phyloP scores from a whole-genome alignment of 2,329 filamentous ascomycete species.

The Aurifilum marmelostoma region DNA sequence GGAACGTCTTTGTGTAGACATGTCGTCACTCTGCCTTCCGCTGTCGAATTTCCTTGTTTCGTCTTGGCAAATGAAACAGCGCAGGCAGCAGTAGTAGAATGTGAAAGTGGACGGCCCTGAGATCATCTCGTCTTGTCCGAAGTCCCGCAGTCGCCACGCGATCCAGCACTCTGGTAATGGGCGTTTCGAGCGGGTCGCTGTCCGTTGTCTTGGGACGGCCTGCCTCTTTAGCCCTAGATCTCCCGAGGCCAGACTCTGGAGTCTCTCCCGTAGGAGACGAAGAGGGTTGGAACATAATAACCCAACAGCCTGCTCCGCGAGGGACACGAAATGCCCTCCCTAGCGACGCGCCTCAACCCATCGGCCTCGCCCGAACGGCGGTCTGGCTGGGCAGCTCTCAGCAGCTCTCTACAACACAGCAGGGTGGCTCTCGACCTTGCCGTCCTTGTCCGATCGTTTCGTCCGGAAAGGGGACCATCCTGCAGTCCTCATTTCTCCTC shows the following conservation, averaged over 20 bases:
- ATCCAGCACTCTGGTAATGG: slow-evolving; percentile 15
- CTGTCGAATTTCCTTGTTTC: slow-evolving; percentile 7
- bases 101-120: not conserved
- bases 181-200: slow-evolving; percentile 10
- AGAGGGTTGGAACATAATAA: not conserved
- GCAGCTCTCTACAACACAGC: not conserved
- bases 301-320: not conserved
- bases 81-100: not conserved
- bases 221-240: slow-evolving; percentile 21
- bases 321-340: no score
- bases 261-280: not conserved
- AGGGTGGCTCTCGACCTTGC: not conserved
- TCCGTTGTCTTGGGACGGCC: slow-evolving; percentile 19
- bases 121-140: not conserved
- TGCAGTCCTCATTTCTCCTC: not conserved
- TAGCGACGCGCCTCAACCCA: not conserved
- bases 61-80: not conserved
- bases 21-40: slow-evolving; percentile 16
- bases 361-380: slow-evolving; percentile 5
- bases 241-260: slow-evolving; percentile 4
- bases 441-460: slow-evolving; percentile 6
- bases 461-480: not conserved
- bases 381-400: slow-evolving; percentile 1
- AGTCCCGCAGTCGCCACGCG: not conserved
- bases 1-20: not conserved